Conservation (phyloP, 1,284 basidiomycete genomes). For the Ganoderma boninense region DNA sequence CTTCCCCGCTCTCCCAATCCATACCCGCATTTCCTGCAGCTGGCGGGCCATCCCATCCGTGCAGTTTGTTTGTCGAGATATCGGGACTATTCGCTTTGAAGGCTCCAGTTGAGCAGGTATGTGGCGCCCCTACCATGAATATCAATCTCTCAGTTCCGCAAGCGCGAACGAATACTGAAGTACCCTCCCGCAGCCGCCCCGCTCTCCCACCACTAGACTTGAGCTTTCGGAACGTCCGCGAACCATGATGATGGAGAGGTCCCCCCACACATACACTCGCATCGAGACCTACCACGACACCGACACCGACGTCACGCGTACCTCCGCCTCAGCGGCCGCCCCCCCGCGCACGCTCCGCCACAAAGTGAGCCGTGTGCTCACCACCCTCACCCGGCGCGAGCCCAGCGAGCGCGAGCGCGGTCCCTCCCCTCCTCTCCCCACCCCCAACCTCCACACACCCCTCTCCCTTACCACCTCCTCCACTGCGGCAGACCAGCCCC, state of each 20-base stretch:
- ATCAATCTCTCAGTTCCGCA: neutral
- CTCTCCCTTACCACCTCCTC: neutral
- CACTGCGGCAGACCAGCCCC: neutral
- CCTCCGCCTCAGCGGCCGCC: neutral
- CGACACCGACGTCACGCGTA: neutral
- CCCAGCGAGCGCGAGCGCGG: neutral
- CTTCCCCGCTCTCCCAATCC: neutral
- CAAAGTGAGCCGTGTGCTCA: conserved; percentile 22
- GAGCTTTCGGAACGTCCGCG: neutral
- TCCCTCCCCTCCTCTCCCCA: neutral
- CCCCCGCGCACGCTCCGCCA: conserved; percentile 19
- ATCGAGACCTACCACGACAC: conserved; percentile 14
- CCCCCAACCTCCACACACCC: neutral
- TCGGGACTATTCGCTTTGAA: neutral
- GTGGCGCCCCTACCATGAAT: neutral
- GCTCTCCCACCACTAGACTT: neutral
- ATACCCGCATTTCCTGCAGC: neutral
- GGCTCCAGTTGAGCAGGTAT: neutral
- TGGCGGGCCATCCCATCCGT: neutral
- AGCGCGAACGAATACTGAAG: neutral
- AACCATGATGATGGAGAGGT: conserved; percentile 5
- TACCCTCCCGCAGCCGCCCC: neutral
- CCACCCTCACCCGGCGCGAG: conserved; percentile 3
- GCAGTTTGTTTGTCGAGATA: no score
- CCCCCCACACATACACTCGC: conserved; percentile 5